Evolutionary conservation across 441 rosid species (phyloP).

Genomic region (Pelargonium myrrhifolium): DNA sequence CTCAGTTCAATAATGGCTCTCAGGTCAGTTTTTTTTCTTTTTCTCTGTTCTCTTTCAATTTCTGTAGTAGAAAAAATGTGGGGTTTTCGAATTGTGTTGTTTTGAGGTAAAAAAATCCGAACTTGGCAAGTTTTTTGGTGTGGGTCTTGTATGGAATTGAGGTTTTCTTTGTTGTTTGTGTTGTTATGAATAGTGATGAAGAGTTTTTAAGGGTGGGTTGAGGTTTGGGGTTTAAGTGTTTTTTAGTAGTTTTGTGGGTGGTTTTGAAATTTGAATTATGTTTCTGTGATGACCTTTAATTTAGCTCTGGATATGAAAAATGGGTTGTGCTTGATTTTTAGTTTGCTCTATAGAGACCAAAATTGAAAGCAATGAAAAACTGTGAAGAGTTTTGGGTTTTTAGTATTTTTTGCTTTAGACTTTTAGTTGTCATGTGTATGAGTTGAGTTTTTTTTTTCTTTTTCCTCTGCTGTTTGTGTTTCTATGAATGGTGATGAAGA

Average conservation of each 20-base stretch:
- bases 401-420: too few species aligned
- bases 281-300: too few species aligned
- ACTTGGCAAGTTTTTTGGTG: neutral
- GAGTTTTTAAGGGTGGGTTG: neutral
- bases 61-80: neutral
- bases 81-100: neutral
- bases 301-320: neutral
- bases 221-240: neutral
- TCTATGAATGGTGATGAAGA: neutral
- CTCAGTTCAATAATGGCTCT: neutral
- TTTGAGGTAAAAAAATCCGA: neutral
- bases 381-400: too few species aligned
- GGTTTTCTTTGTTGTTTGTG: neutral
- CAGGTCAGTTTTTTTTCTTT: too few species aligned
- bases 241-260: neutral
- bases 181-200: neutral
- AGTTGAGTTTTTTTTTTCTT: too few species aligned
- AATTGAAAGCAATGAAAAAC: neutral
- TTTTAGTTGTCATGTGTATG: too few species aligned
- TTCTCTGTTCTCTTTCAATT: neutral
- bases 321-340: neutral
- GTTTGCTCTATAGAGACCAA: neutral
- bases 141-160: neutral
- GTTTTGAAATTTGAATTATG: neutral
- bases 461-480: neutral